Base-by-base conservation (phyloP, 208 protist species). In the Wallacemonas sp. region DNA sequence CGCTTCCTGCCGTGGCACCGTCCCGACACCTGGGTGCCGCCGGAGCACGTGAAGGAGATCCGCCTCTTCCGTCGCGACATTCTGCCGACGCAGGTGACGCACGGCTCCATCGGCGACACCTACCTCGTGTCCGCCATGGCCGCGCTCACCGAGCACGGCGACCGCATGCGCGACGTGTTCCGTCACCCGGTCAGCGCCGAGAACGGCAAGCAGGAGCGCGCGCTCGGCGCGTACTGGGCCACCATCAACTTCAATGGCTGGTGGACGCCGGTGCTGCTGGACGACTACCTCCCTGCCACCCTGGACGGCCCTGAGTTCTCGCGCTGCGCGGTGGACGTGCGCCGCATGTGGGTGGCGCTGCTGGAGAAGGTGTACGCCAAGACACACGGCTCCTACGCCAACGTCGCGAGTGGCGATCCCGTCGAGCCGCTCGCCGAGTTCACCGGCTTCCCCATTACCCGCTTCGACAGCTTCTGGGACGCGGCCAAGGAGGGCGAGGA, bases 331-430 rank as follows among this genome's bases (percentile, higher is more conserved):
- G 65, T 73, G 14, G 84, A 95, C 48, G 39, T 84, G 29, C 78
- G 87, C n/a, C 76, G 87, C n/a, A 65, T 95, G 80, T 97, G 91
- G 91, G 77, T 91, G 28, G 57, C 74, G 25, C 76, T 97, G 20
- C 72, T 94, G 41, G 84, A 96, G 72, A 96, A 96, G 72, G 74
- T 85, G 5, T 97, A 95, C 72, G 89, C 89, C 31, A 97, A 97
- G 71, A 54, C 92, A 28, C 78, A 94, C 70, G 83, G 81, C 28
- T 88, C 75, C 3, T 95, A 95, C 73, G 72, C 85, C 12, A 90
- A 91, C 67, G 91, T 95, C 44, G 79, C 73, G 28, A 84, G 82
- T 55, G 90, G 90, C 36, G 86, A 95, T 38, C 82, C 84, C 14
- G 70, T 91, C 25, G 74, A 92, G 62, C 82, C 86, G 10, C 65